Conservation (phyloP, 1,284 basidiomycete species). For the Microstroma glucosiphilum region DNA sequence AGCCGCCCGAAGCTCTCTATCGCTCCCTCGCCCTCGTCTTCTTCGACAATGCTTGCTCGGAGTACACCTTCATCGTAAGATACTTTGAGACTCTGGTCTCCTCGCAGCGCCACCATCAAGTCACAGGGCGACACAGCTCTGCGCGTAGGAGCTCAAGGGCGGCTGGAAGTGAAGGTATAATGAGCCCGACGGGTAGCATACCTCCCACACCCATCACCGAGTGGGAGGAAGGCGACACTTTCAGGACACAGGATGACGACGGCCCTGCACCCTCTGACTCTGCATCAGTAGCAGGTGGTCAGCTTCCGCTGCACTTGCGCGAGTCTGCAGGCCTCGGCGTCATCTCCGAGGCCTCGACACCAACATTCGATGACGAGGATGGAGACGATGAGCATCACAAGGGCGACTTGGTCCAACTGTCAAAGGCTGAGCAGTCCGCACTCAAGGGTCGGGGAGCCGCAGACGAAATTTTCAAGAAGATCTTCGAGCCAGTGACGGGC, state of each 20-base stretch:
- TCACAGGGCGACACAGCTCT: no score
- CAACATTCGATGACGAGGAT: constrained; percentile 13
- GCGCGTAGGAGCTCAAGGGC: not conserved
- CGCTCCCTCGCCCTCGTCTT: constrained; percentile 38
- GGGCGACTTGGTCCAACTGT: constrained; percentile 23
- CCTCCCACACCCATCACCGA: not conserved
- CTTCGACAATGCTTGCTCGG: constrained; percentile 45
- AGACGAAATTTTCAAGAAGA: constrained; percentile 45
- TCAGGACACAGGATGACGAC: not conserved
- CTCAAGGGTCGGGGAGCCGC: constrained; percentile 20
- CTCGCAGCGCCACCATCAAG: not conserved
- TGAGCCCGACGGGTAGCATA: not conserved
- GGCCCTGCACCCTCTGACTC: not conserved
- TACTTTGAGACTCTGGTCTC: constrained; percentile 32
- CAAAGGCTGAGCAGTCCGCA: constrained; percentile 18
- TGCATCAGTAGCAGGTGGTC: constrained; percentile 1
- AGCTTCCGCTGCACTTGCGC: no score
- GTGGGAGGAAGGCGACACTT: not conserved
- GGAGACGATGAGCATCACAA: constrained; percentile 10
- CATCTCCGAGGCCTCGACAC: not conserved
- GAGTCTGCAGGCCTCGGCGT: not conserved
- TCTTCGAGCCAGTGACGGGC: constrained; percentile 38
- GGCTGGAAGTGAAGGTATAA: not conserved
- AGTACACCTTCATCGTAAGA: constrained; percentile 43
- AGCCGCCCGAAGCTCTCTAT: constrained; percentile 43